Conservation (phyloP, 371 early-diverging fungal species). For the Smittium mucronatum region DNA sequence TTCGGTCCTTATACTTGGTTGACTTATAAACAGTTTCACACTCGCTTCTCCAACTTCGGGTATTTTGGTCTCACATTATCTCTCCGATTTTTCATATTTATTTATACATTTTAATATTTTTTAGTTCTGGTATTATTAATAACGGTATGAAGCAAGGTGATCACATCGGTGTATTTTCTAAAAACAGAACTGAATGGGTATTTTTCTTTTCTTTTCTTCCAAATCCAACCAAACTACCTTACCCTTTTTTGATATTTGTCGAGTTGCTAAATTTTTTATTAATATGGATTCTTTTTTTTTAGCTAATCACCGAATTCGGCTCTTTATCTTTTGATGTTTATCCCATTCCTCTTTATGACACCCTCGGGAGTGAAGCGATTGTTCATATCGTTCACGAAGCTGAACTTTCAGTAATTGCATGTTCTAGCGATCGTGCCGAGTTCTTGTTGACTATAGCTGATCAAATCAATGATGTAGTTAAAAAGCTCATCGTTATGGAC, state of each 20-base stretch:
- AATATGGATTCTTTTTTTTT: slow-evolving; percentile 19
- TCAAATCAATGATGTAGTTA: slow-evolving; percentile 40
- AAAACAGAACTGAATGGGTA: slow-evolving; percentile 9
- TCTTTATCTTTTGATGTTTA: not conserved
- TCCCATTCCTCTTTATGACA: slow-evolving; percentile 90
- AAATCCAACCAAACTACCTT: no score
- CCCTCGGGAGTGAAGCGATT: slow-evolving; percentile 73
- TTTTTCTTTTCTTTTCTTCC: no score
- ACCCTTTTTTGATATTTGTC: no score
- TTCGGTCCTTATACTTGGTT: slow-evolving; percentile 64
- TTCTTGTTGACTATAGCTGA: slow-evolving; percentile 48
- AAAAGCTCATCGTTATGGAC: slow-evolving; percentile 69
- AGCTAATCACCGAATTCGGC: slow-evolving; percentile 17
- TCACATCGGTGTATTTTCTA: not conserved
- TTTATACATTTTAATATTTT: not conserved
- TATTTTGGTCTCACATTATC: no score
- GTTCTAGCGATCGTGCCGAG: slow-evolving; percentile 49
- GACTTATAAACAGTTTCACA: slow-evolving; percentile 46
- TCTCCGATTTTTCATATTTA: not conserved
- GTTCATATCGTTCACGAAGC: slow-evolving; percentile 52
- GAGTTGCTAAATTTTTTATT: no score
- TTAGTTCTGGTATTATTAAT: not conserved
- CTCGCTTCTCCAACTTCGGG: slow-evolving; percentile 26
- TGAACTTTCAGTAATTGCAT: slow-evolving; percentile 57
- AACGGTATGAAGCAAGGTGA: slow-evolving; percentile 22